Percentiles rank a stretch among this genome's conserved stretches.
These are phyloP conservation scores for Diutina rugosa DNA, from an alignment of 1,139 yeast genomes.

Conservation along the genomic window DNA sequence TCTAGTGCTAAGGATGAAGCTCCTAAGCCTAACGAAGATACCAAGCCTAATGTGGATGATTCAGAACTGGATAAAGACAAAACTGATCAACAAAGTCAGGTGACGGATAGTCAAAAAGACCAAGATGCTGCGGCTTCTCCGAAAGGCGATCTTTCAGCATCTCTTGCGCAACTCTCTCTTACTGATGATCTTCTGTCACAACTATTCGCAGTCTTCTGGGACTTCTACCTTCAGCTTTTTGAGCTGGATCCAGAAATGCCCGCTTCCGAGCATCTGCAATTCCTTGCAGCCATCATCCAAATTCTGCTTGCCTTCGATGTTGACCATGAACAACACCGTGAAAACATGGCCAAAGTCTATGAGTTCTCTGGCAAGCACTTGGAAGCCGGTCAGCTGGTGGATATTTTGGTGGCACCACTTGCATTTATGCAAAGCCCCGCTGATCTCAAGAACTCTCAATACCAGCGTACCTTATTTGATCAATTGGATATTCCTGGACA, in stretches of 20 bases:
- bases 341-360: slow-evolving; percentile 50
- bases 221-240: slow-evolving; percentile 41
- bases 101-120: neutral
- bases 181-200: slow-evolving; percentile 1
- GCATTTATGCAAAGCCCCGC: slow-evolving; percentile 22
- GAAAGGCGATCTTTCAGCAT: neutral
- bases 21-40: neutral
- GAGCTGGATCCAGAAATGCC: slow-evolving; percentile 52
- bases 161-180: neutral
- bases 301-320: slow-evolving; percentile 62
- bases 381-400: slow-evolving; percentile 34
- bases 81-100: neutral
- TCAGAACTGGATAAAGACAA: neutral
- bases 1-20: no score
- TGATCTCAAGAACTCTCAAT: slow-evolving; percentile 17
- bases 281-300: slow-evolving; percentile 53
- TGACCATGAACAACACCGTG: slow-evolving; percentile 22
- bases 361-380: slow-evolving; percentile 43
- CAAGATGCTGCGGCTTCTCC: neutral
- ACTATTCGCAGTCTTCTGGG: slow-evolving; percentile 34
- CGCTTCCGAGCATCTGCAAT: slow-evolving; percentile 47
- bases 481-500: slow-evolving; percentile 20
- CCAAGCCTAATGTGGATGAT: neutral
- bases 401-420: slow-evolving; percentile 47
- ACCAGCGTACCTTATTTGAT: slow-evolving; percentile 29